Base-by-base conservation (phyloP, 31 red algal species). In the Odonthalia washingtoniensis region DNA sequence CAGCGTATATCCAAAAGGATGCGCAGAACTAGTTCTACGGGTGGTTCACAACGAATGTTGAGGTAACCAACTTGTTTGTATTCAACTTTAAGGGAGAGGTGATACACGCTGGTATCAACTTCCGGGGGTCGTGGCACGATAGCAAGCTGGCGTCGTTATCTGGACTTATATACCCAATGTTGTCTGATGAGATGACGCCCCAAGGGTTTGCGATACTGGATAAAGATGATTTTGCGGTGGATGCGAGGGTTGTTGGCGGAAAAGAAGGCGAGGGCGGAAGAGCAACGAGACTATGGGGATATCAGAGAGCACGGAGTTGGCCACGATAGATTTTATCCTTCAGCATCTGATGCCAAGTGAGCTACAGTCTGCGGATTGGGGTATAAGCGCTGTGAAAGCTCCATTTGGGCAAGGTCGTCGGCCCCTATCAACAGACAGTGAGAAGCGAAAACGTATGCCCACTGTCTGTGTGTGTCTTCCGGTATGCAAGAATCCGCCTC, bases 21-120 rank as follows among this genome's bases (percentile, higher is more conserved):
- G 28, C 31, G 4, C 83, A 87, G 36, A 87, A 87, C 30, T 42
- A 69, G 0, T 77, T 40, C 83, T 87, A 67, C 40, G 83, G 64
- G 24, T 69, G 70, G 1, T 87, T 65, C 33, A 87, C 83, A 5
- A 26, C 62, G 34, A 9, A 87, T 9, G 83, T 74, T 31, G 83
- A 87, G 61, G 72, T 87, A 4, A 76, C 83, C 4, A 87, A 77
- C 36, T 66, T 87, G 57, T 67, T 87, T 68, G 52, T 87, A 1
- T 86, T 28, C 3, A 86, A 60, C 40, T 64, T 86, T 40, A 45
- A 75, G 31, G 83, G 70, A 39, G 83, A 86, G n/a, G 17, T 75
- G 3, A 75, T 86, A 26, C 46, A 86, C 6, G 69, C 70, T 1
- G 68, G 21, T 2, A 4, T 86, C 4, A 86, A 86, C 35, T 86